Conservation (phyloP, 805 yeast genomes). For the Wickerhamiella occidentalis region DNA sequence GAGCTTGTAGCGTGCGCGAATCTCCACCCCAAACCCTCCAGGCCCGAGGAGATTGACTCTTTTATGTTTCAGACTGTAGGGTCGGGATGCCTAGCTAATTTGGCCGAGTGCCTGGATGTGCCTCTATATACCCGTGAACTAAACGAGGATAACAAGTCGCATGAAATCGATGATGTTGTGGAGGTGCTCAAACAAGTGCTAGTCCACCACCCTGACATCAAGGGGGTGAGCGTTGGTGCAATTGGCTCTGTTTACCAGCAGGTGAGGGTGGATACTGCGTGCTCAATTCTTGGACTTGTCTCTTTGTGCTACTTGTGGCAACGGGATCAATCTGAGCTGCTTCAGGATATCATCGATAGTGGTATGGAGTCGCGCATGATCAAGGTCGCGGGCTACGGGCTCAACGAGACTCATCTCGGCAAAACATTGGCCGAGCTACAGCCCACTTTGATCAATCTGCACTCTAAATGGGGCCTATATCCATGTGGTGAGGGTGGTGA, state of each 20-base stretch:
- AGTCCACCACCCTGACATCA: slow-evolving; percentile 50
- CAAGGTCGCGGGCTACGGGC: slow-evolving; percentile 89
- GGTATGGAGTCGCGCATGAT: slow-evolving; percentile 67
- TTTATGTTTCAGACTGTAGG: slow-evolving; percentile 98
- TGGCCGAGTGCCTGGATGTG: slow-evolving; percentile 58
- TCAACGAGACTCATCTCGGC: slow-evolving; percentile 55
- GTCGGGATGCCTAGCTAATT: slow-evolving; percentile 56
- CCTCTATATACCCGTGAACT: slow-evolving; percentile 69
- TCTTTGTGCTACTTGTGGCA: slow-evolving; percentile 83
- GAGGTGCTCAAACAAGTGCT: slow-evolving; percentile 35
- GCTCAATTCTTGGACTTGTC: slow-evolving; percentile 55
- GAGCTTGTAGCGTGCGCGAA: slow-evolving; percentile 78
- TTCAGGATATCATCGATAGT: slow-evolving; percentile 67
- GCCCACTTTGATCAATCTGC: slow-evolving; percentile 43
- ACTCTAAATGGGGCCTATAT: slow-evolving; percentile 64
- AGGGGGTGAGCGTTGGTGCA: slow-evolving; percentile 92
- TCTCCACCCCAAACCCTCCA: slow-evolving; percentile 41
- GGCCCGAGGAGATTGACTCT: slow-evolving; percentile 69
- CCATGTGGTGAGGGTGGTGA: slow-evolving; percentile 99
- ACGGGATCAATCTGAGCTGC: slow-evolving; percentile 62
- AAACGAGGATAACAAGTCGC: slow-evolving; percentile 48
- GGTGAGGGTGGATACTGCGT: slow-evolving; percentile 84
- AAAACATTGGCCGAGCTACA: slow-evolving; percentile 48
- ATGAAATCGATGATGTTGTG: slow-evolving; percentile 80
- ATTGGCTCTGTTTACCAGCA: slow-evolving; percentile 91